phyloP scores from a whole-genome alignment of 768 basidiomycete genomes.

The Suillus subaureus region DNA sequence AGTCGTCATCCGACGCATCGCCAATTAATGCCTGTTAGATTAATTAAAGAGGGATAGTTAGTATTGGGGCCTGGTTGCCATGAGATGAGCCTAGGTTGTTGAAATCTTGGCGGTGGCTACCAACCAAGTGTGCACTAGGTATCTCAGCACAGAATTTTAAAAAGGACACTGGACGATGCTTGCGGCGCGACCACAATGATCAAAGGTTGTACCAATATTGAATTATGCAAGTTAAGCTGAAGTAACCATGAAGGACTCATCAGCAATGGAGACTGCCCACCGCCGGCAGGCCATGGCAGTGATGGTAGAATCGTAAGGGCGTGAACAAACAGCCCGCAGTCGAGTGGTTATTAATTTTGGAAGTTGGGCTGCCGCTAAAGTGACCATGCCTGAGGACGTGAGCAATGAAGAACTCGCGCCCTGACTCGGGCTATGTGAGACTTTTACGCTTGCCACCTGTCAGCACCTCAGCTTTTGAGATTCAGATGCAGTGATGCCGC shows the following conservation, averaged over 20 bases:
- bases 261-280: neutral
- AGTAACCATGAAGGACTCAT: neutral
- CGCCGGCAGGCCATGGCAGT: neutral
- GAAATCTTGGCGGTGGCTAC: neutral
- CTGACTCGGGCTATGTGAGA: neutral
- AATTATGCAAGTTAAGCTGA: neutral
- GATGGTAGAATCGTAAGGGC: neutral
- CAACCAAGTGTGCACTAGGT: neutral
- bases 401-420: neutral
- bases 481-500: neutral
- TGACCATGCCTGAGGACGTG: neutral
- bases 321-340: neutral
- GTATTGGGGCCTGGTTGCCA: neutral
- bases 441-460: neutral
- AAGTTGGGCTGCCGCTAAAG: neutral
- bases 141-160: neutral
- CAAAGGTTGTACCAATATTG: neutral
- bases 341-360: neutral
- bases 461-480: neutral
- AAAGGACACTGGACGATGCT: neutral
- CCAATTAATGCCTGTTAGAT: neutral
- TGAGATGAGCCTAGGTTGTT: neutral
- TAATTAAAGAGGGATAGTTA: neutral
- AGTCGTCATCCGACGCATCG: neutral
- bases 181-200: neutral